Base-by-base conservation (phyloP, 768 basidiomycete genomes). In the Phaffia australis region DNA sequence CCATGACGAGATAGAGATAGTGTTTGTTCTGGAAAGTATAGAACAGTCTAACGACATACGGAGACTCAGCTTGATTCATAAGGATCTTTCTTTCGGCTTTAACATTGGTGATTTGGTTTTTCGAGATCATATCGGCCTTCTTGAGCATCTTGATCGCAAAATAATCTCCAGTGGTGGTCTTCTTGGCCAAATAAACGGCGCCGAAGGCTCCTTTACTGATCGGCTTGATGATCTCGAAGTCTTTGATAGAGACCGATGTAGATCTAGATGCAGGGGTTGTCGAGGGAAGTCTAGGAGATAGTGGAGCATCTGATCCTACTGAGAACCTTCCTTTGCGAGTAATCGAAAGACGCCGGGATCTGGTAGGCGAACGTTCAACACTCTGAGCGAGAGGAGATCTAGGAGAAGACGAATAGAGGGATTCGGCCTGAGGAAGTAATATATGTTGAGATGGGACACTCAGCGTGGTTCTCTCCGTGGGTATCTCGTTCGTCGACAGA, bases 81-180 rank as follows among this genome's bases (percentile, higher is more conserved):
- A 99, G 82, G 73, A 99, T 99, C 86, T 95, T 98, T 65, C 95
- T 83, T 79, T 99, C 95, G 1, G 95, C 95, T 79, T 98, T 98
- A 76, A 99, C 95, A 75, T 98, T 99, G 58, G 95, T 98, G 76
- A 99, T 94, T 77, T 99, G 95, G 79, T 99, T 99, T 83, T 99
- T 99, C 50, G 95, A 89, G 76, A 99, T 98, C 95, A 99, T 99
- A 78, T 99, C 95, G n/a, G 92, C 90, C 80, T 99, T 99, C 80
- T 94, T 97, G 75, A 99, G 78, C n/a, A 98, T 93, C 78, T 99
- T 99, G 83, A 99, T 94, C 30, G 95, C 95, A 78, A 87, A 99
- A 77, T 97, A 98, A 77, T 98, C 95, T 61, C 95, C 95, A 1
- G 95, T 99, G 6, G 83, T 87, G 73, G 90, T 93, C 83, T 99